phyloP scores from a whole-genome alignment of 2,329 filamentous ascomycete genomes.

The Claviceps spartinae region DNA sequence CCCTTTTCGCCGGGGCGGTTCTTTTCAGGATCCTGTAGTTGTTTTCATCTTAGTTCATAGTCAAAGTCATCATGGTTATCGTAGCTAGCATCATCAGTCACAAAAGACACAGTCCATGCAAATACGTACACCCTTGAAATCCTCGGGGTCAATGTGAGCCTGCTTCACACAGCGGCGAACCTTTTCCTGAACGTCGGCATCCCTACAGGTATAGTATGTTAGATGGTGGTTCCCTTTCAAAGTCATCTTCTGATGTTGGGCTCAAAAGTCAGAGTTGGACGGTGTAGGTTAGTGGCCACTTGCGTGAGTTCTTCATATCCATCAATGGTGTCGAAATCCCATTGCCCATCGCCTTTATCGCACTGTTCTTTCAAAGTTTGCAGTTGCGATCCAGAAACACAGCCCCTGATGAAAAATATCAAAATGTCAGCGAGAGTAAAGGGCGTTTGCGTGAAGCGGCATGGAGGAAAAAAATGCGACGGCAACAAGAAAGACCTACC shows the following conservation, averaged over 20 bases:
- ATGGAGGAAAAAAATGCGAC: background rate
- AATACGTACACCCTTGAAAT: constrained; percentile 71
- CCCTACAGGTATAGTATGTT: constrained; percentile 17
- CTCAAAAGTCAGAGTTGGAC: background rate
- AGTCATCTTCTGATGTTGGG: no score
- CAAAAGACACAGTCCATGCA: background rate
- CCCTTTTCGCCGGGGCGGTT: constrained; percentile 56
- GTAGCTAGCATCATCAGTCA: background rate
- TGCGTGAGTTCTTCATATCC: constrained; percentile 63
- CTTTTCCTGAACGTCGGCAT: constrained; percentile 57
- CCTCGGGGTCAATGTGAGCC: constrained; percentile 70
- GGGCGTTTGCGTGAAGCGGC: background rate
- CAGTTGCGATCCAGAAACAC: constrained; percentile 66
- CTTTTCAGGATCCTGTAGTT: constrained; percentile 54
- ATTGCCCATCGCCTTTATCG: constrained; percentile 29
- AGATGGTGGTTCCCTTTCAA: background rate
- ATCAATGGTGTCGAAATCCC: constrained; percentile 57
- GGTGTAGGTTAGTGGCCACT: constrained; percentile 10
- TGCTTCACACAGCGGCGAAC: constrained; percentile 57
- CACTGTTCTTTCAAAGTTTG: constrained; percentile 47
- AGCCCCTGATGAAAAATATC: constrained; percentile 51
- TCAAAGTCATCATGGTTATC: no score
- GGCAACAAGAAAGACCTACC: constrained; percentile 38
- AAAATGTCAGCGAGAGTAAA: background rate
- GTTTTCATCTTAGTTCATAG: background rate